Base-by-base conservation (phyloP, 2,329 filamentous ascomycete species). In the Ophiostoma australiae region DNA sequence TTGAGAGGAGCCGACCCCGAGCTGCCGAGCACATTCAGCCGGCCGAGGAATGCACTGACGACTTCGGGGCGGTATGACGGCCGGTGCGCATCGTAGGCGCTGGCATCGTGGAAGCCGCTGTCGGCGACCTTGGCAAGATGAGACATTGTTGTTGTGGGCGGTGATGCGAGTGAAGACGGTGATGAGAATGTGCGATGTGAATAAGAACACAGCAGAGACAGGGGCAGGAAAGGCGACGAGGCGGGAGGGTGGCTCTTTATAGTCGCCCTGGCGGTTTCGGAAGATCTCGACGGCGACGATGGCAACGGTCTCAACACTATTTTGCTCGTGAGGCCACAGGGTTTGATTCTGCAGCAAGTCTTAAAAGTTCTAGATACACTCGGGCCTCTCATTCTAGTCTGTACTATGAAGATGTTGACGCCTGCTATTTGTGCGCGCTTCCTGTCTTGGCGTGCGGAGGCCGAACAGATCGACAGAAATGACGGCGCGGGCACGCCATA, bases 61-160 rank as follows among this genome's bases (percentile, higher is more conserved):
- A 87, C 86, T 71, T 84, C 82, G 0, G 82, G 74, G 1, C 87
- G 84, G 78, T 92, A 93, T 0, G 87, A 86, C 1, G 91, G 91
- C 17, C 91, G 86, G 77, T 92, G 82, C 55, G 84, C 78, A 77
- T 93, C 90, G 78, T 93, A 93, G 31, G 83, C 81, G 1, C 82
- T 77, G 23, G 89, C 89, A 74, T 91, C 83, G 73, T 85, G 81
- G 78, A 92, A 93, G 71, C 90, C 90, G 69, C 89, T 83, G 6
- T 78, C 76, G 66, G 82, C 82, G 4, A 73, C 76, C 10, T 72
- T 65, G 31, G 76, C 74, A 67, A 78, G 75, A 35, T 67, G 27
- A 15, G 66, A 41, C 66, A 67, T 67, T 35, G 58, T 37, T 37
- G 61, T n/a, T 33, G 52, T 31, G 8, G 20, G 20, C 35, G 17